phyloP scores from a whole-genome alignment of 1,139 yeast species.

The Pichia sp. region DNA sequence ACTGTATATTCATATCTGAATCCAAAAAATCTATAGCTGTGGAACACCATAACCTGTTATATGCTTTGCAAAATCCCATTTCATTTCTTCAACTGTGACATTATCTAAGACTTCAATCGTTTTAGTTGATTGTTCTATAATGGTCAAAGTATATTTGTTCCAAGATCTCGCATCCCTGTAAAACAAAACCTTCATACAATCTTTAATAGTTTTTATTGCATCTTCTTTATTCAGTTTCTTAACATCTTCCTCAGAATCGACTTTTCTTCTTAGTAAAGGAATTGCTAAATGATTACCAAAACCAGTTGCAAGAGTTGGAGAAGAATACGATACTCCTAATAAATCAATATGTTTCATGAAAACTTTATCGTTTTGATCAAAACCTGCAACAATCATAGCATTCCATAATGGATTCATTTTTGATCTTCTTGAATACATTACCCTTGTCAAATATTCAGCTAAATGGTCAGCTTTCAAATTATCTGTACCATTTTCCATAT shows the following conservation, averaged over 20 bases:
- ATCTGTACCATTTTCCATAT: conserved; percentile 48
- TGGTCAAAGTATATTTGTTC: conserved; percentile 76
- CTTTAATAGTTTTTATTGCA: conserved; percentile 67
- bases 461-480: conserved; percentile 76
- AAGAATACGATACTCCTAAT: conserved; percentile 81
- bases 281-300: conserved; percentile 93
- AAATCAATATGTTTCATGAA: conserved; percentile 83
- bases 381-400: conserved; percentile 85
- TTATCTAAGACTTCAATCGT: conserved; percentile 60
- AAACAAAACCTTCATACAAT: conserved; percentile 89
- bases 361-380: conserved; percentile 59
- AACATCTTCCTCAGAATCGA: conserved; percentile 70
- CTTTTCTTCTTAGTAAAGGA: conserved; percentile 80
- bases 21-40: conserved; percentile 16
- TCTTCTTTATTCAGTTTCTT: conserved; percentile 58
- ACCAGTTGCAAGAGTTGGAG: conserved; percentile 92
- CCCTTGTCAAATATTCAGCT: conserved; percentile 78
- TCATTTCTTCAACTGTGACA: conserved; percentile 62
- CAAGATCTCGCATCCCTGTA: conserved; percentile 95
- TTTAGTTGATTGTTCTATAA: conserved; percentile 51
- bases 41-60: conserved; percentile 76
- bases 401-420: conserved; percentile 98
- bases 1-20: not conserved
- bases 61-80: conserved; percentile 87
- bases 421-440: conserved; percentile 79